Base-by-base conservation (phyloP, 208 protist genomes). In the Lotmaria passim region DNA sequence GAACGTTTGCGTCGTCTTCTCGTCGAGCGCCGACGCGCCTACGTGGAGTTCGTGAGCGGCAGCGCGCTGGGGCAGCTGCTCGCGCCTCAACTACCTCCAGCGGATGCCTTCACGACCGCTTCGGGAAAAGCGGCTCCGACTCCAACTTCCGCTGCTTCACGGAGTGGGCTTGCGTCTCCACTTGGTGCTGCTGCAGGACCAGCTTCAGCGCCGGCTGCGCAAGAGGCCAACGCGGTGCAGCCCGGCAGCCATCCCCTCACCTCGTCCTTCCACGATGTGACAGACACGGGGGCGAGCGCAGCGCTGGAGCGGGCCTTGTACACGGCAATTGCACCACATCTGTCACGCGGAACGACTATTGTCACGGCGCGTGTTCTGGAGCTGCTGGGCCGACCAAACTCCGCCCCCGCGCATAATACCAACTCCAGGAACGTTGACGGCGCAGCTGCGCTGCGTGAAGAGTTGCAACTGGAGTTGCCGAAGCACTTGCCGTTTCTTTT, bases 401-500 rank as follows among this genome's bases (percentile, higher is more conserved):
- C 21, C 39, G 19, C 3, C 26, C 11, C 41, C 14, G 41, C 41
- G 41, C n/a, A n/a, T n/a, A n/a, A n/a, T n/a, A n/a, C n/a, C n/a
- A n/a, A n/a, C n/a, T n/a, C n/a, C n/a, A n/a, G n/a, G n/a, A n/a
- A n/a, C 4, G 19, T 52, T 14, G 24, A 52, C 43, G 19, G 43
- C 17, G 19, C 43, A 21, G 21, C 43, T 7, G n/a, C n/a, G n/a
- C n/a, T n/a, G n/a, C n/a, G n/a, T n/a, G n/a, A n/a, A n/a, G n/a
- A n/a, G n/a, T n/a, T n/a, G n/a, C n/a, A n/a, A n/a, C n/a, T n/a
- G n/a, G n/a, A n/a, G n/a, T n/a, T n/a, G n/a, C n/a, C n/a, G n/a
- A n/a, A n/a, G n/a, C 60, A 34, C 21, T 48, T 77, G 15, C 71
- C 71, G 3, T 66, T 77, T 65, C 64, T 77, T 12, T 48, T 77